Base-by-base conservation (phyloP, 305 asterid species). In the Solanum hybrid region DNA sequence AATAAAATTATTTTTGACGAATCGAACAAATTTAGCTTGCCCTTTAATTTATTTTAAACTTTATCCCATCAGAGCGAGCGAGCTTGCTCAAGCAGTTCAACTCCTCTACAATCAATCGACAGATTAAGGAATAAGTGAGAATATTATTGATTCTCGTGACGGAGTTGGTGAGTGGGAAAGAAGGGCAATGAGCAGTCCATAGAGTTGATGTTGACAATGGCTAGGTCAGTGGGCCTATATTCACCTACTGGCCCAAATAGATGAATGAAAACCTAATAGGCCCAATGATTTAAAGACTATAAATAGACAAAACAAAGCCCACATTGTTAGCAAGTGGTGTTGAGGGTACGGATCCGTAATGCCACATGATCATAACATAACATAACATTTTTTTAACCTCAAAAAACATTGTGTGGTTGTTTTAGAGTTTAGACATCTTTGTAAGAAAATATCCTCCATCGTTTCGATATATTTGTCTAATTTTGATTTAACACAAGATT, bases 281-380 rank as follows among this genome's bases (percentile, higher is more conserved):
- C 88, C 77, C 79, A 86, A 34, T 46, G n/a, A 64, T 64, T 34
- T 56, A 11, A n/a, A 34, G 42, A 84, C 36, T 87, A 79, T 90
- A 29, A 12, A 37, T 79, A 32, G 27, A 60, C 26, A 60, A 60
- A 60, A 20, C 71, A 60, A 60, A 79, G 85, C 85, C 92, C 92
- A 91, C 88, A 20, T 91, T 86, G 77, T 77, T 79, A 73, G 87
- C 90, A 76, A 91, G 92, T 89, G 92, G 90, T 38, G 46, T 86
- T 29, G 84, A 75, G 86, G 84, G 92, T 92, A 91, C 92, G 92
- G 92, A 92, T 91, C 92, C 92, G 90, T 91, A 91, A 34, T 76
- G 75, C 93, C 93, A 92, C 92, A 88, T 76, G 88, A 20, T 85
- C 56, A 35, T 35, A 78, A 27, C 85, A 79, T 79, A 10, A 29